Base-by-base conservation (phyloP, 306 rosid species). In the Quercus engelmannii region DNA sequence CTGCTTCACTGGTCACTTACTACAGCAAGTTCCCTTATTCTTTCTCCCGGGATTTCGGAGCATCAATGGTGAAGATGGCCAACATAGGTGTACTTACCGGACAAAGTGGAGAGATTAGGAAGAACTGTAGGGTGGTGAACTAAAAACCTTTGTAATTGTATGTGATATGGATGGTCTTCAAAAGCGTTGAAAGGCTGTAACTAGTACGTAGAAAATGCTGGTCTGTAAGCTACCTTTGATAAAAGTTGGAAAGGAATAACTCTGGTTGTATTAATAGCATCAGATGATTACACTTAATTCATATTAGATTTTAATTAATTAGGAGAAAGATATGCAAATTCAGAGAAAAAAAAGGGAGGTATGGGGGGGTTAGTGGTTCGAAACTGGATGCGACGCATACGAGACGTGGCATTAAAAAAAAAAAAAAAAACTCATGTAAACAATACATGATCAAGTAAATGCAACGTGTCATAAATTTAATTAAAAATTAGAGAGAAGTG, bases 11-110 rank as follows among this genome's bases (percentile, higher is more conserved):
- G 81, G 97, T 95, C 30, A 56, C 6, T 19, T 54, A 43, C 38
- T 94, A 94, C 61, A 91, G 90, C 89, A 84, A 69, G 70, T 90
- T 75, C 55, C 94, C 99, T 18, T 4, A 23, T 72, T 26, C 28
- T 73, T 94, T 94, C 62, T 80, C 74, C 38, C 79, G 52, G 82
- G 97, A 95, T 77, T 95, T 91, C 73, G 92, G 86, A 0, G 86
- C 76, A 4, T 92, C 99, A 19, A 82, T 91, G 74, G 93, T 85
- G 79, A 95, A 90, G 86, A 78, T 92, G 96, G 89, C 92, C 4
- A 86, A 85, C 58, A 80, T 91, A 3, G 96, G 91, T 58, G 91
- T 90, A 2, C 97, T 95, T 54, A 85, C 97, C 0, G 98, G 92
- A 33, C 82, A 86, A 33, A 76, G 79, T n/a, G 98, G 99, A 1